These are phyloP conservation scores for Akebia trifoliata DNA, from an alignment of 164 flowering plant species.

Conservation along the genomic window DNA sequence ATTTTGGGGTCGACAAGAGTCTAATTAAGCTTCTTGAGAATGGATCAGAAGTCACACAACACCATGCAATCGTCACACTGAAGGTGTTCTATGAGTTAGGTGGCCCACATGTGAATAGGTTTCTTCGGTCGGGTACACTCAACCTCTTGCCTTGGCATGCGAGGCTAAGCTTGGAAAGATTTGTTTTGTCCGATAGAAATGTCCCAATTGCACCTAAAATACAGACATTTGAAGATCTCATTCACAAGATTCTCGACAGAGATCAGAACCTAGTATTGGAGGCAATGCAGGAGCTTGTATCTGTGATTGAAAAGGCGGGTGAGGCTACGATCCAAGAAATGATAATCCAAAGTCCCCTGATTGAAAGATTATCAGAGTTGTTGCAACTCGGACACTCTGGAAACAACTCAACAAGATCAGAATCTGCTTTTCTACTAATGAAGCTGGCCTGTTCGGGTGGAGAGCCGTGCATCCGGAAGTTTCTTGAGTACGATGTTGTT, in stretches of 20 bases:
- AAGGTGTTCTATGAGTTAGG: slow-evolving; percentile 38
- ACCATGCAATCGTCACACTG: slow-evolving; percentile 34
- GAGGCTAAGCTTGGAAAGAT: slow-evolving; percentile 36
- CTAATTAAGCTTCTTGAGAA: slow-evolving; percentile 33
- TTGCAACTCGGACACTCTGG: slow-evolving; percentile 19
- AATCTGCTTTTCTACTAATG: slow-evolving; percentile 39
- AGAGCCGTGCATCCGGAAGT: slow-evolving; percentile 33
- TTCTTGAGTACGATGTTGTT: slow-evolving; percentile 33
- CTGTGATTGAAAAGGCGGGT: slow-evolving; percentile 35
- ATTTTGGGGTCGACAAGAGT: slow-evolving; percentile 34
- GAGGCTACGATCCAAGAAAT: slow-evolving; percentile 29
- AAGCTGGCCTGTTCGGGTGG: slow-evolving; percentile 46
- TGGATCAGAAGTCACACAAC: slow-evolving; percentile 44
- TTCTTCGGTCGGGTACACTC: slow-evolving; percentile 28
- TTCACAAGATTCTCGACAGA: slow-evolving; percentile 25
- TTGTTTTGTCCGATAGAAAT: slow-evolving; percentile 22
- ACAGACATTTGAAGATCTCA: slow-evolving; percentile 33
- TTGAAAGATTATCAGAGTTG: slow-evolving; percentile 27
- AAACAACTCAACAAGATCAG: slow-evolving; percentile 27
- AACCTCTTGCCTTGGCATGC: slow-evolving; percentile 46
- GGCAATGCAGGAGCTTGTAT: slow-evolving; percentile 43
- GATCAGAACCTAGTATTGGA: slow-evolving; percentile 28
- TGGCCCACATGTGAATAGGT: slow-evolving; percentile 22
- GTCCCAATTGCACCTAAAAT: slow-evolving; percentile 26
- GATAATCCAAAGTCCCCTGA: slow-evolving; percentile 39